Evolutionary conservation across 192 early-diverging fungal species (phyloP), one percentile per base, ranked within the genome.

Genomic region (Backusella liffmaniae): DNA sequence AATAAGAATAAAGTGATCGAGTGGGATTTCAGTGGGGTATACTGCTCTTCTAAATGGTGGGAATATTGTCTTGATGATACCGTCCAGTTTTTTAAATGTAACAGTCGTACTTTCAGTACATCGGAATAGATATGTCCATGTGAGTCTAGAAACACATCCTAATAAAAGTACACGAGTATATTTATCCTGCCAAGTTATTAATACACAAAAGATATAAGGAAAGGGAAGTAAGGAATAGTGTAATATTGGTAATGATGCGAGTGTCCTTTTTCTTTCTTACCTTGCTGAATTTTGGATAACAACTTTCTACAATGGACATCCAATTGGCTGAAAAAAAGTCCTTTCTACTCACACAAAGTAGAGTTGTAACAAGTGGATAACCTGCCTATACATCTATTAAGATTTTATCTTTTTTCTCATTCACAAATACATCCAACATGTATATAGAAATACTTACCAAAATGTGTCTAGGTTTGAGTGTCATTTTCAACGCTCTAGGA

Each of bases 101-200:
- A 79, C 80, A 9, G 78, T 81, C 0, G 76, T 87, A 32, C 90
- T 82, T 74, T 97, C 97, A 1, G 87, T 88, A 75, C 93, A 96
- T 62, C 97, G 92, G 79, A 96, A 98, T 23, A 99, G 79, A 77
- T 96, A 97, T 15, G 95, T 94, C 98, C 98, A 99, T 23, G 96
- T 77, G 53, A 99, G 84, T 5, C 96, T 91, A 36, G 89, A 82
- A 3, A 97, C 82, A 65, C 92, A 96, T 8, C 90, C 89, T 70
- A 99, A 79, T 0, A 95, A 91, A 18, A 96, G 88, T 21, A 86
- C 84, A 2, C 94, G 88, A 67, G 90, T 86, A 62, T 84, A 76
- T 83, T 93, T 94, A 74, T 95, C 93, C 84, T 92, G 66, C 5
- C 26, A 16, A 42, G 10, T 5, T 15, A 41, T 35, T 13, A 46